Evolutionary conservation across 2,329 filamentous ascomycete species (phyloP).

Genomic region (Fonsecaea monophora): DNA sequence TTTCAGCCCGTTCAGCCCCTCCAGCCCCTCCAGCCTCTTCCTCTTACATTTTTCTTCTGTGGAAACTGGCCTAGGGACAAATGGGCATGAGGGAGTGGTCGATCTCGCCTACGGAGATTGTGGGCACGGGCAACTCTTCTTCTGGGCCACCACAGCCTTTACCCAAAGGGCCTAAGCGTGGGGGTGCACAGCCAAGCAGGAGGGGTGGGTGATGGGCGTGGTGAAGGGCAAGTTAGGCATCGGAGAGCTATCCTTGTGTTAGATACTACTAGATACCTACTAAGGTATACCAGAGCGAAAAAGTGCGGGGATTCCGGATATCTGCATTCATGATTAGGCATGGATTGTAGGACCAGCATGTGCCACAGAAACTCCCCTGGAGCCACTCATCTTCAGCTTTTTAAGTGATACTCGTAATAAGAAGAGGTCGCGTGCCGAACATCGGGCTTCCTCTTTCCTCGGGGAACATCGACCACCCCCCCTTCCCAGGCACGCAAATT

Average conservation of each 20-base stretch:
- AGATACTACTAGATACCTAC: no score
- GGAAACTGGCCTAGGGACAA: not conserved
- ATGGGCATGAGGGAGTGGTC: slow-evolving; percentile 10
- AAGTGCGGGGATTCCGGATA: slow-evolving; percentile 31
- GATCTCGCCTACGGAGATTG: slow-evolving; percentile 14
- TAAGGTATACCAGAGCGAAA: not conserved
- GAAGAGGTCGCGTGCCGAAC: slow-evolving; percentile 30
- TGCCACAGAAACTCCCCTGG: slow-evolving; percentile 11
- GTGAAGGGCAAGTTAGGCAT: not conserved
- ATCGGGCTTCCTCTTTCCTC: slow-evolving; percentile 16
- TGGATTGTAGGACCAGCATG: slow-evolving; percentile 16
- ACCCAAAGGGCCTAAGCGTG: slow-evolving; percentile 31
- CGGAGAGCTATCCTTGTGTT: not conserved
- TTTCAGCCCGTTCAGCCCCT: no score
- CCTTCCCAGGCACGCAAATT: slow-evolving; percentile 20
- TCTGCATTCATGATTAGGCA: slow-evolving; percentile 30
- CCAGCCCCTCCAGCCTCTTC: not conserved
- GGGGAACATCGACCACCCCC: not conserved
- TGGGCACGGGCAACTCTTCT: not conserved
- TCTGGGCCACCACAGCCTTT: not conserved
- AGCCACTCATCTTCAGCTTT: slow-evolving; percentile 27
- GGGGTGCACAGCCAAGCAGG: slow-evolving; percentile 17
- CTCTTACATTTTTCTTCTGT: slow-evolving; percentile 8
- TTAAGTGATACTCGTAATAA: slow-evolving; percentile 25
- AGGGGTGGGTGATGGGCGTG: not conserved